These are phyloP conservation scores for Dioscorea alata DNA, from an alignment of 106 monocot species.

Conservation along the genomic window DNA sequence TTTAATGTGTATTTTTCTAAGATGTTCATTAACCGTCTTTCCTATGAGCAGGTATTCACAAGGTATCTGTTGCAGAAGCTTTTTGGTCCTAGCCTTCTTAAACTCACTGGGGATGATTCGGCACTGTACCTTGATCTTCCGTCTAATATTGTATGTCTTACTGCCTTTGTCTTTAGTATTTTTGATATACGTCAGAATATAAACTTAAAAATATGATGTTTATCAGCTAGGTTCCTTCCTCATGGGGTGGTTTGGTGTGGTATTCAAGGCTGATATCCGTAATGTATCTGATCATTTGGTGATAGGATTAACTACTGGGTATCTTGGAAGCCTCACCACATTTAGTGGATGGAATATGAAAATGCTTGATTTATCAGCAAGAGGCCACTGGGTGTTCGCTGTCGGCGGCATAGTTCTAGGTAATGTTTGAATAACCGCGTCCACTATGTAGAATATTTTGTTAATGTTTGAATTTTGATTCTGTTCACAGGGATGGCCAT, in stretches of 20 bases:
- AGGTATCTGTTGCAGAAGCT: constrained; percentile 56
- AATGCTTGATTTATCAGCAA: constrained; percentile 70
- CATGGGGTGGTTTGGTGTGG: constrained; percentile 93
- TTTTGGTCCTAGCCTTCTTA: constrained; percentile 44
- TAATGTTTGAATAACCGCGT: constrained; percentile 13
- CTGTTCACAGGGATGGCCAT: constrained; percentile 51
- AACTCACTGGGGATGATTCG: constrained; percentile 42
- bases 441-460: too few relatives aligned
- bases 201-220: neutral
- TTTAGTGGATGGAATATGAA: constrained; percentile 99
- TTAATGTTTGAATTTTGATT: neutral
- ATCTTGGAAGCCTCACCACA: constrained; percentile 92
- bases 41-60: constrained; percentile 42
- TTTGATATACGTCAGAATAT: neutral
- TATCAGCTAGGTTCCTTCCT: constrained; percentile 87
- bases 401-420: constrained; percentile 67
- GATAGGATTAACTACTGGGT: constrained; percentile 83
- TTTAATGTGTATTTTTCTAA: neutral
- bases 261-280: constrained; percentile 75
- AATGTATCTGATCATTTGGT: constrained; percentile 69
- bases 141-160: constrained; percentile 45
- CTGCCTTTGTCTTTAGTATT: neutral
- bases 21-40: too few relatives aligned
- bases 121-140: constrained; percentile 65
- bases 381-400: constrained; percentile 64